Percentiles rank a stretch among this genome's conserved stretches.
These are phyloP conservation scores for Carpinus fangiana DNA, from an alignment of 306 rosid genomes.

Conservation along the genomic window DNA sequence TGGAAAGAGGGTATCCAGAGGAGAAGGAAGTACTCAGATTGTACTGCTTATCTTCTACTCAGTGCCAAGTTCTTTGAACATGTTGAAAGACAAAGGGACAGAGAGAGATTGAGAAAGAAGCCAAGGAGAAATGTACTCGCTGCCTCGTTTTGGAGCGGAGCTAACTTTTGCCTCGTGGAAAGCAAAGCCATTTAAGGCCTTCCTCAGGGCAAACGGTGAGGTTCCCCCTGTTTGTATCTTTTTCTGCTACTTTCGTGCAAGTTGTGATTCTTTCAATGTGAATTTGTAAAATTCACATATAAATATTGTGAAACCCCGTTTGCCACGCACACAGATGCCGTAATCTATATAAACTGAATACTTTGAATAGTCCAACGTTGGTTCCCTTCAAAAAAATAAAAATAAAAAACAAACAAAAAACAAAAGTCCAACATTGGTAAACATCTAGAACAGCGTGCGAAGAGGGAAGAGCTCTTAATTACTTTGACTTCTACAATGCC, in stretches of 20 bases:
- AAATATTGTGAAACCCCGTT: no score
- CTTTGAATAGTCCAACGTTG: no score
- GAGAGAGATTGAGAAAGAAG: slow-evolving; percentile 8
- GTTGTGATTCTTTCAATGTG: no score
- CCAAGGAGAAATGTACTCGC: neutral
- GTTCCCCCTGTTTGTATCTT: neutral
- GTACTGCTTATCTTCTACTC: slow-evolving; percentile 4
- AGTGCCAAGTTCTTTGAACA: neutral
- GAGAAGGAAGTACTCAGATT: slow-evolving; percentile 12
- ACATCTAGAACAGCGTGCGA: no score
- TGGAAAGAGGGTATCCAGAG: slow-evolving; percentile 9
- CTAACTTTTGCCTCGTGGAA: slow-evolving; percentile 12
- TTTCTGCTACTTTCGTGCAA: neutral
- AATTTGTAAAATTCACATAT: no score
- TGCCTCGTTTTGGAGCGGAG: slow-evolving; percentile 28
- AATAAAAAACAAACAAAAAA: no score
- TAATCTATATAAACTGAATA: no score
- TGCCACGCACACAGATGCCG: no score
- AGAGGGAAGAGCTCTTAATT: no score
- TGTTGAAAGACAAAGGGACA: slow-evolving; percentile 11
- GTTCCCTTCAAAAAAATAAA: no score
- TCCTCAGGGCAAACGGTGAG: slow-evolving; percentile 21
- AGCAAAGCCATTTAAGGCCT: slow-evolving; percentile 27
- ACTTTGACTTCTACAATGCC: no score
- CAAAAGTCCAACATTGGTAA: no score